Percentiles rank a stretch among this genome's conserved stretches.
phyloP scores from a whole-genome alignment of 768 basidiomycete genomes.

The Pleurotus salmoneostramineus region DNA sequence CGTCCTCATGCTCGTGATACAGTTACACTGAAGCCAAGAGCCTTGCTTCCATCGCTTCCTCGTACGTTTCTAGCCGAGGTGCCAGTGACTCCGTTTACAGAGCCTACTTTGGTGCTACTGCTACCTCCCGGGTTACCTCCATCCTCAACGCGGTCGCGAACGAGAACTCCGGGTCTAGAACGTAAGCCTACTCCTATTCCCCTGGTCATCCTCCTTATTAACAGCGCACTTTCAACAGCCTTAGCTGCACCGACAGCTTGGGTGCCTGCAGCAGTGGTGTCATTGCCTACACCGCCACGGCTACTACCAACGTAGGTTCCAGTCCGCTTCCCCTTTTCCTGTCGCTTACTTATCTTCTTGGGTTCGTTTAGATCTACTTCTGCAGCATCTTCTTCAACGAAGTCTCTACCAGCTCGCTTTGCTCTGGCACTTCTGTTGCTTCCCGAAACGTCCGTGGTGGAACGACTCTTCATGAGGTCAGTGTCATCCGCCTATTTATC shows the following conservation, averaged over 20 bases:
- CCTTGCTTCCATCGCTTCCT: slow-evolving; percentile 26
- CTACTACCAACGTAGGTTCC: slow-evolving; percentile 37
- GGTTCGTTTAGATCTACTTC: slow-evolving; percentile 34
- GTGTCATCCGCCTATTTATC: background rate
- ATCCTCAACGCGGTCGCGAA: slow-evolving; percentile 33
- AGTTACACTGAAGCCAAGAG: slow-evolving; percentile 37
- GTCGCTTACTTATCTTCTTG: background rate
- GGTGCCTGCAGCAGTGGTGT: slow-evolving; percentile 33
- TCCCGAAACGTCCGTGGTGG: slow-evolving; percentile 44
- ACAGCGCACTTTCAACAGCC: slow-evolving; percentile 15
- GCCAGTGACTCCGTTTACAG: slow-evolving; percentile 31
- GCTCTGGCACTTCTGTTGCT: slow-evolving; percentile 38
- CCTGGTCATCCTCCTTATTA: background rate
- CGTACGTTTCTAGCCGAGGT: slow-evolving; percentile 32
- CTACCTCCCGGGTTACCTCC: slow-evolving; percentile 29
- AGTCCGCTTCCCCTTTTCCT: background rate
- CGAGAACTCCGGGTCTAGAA: slow-evolving; percentile 35
- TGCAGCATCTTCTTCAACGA: slow-evolving; percentile 46
- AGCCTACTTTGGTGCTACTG: slow-evolving; percentile 34
- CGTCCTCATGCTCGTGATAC: background rate
- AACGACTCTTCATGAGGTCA: slow-evolving; percentile 42
- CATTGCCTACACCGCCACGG: slow-evolving; percentile 40
- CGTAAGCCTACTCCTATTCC: slow-evolving; percentile 19
- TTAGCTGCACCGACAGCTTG: slow-evolving; percentile 38
- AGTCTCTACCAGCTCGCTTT: slow-evolving; percentile 31